Conservation (phyloP, 139 green algal species). For the Auxenochlorella protothecoides region DNA sequence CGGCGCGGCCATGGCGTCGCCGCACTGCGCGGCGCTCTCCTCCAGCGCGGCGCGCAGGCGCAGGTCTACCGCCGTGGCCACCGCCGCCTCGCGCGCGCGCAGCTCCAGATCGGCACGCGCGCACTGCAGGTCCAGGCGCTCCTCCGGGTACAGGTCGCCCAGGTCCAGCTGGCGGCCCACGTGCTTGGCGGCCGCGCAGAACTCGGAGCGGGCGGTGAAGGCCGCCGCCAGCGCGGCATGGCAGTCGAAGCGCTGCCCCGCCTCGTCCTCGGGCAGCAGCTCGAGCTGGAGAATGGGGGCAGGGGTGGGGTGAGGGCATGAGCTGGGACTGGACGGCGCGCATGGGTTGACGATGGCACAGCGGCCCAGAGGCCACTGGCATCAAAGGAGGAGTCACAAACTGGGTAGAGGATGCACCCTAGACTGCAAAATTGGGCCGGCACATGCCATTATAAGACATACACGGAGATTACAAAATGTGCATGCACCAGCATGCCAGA, state of each 20-base stretch:
- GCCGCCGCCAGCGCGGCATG: slow-evolving; percentile 6
- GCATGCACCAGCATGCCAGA: too few relatives aligned
- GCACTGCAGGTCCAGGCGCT: slow-evolving; percentile 30
- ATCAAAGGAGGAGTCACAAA: too few relatives aligned
- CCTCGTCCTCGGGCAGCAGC: slow-evolving; percentile 16
- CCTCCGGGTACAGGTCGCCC: not conserved
- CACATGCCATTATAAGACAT: too few relatives aligned
- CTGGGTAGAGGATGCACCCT: too few relatives aligned
- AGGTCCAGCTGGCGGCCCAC: slow-evolving; percentile 12
- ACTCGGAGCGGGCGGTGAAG: not conserved
- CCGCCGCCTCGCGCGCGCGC: slow-evolving; percentile 25
- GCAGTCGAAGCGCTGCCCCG: slow-evolving; percentile 4
- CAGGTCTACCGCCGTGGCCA: slow-evolving; percentile 23
- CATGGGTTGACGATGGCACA: too few relatives aligned
- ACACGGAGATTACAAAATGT: too few relatives aligned
- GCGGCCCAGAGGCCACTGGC: too few relatives aligned
- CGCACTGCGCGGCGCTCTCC: too few relatives aligned
- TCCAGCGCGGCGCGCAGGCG: slow-evolving; percentile 1
- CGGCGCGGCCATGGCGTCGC: too few relatives aligned
- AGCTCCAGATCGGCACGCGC: slow-evolving; percentile 43
- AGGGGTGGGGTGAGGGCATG: not conserved
- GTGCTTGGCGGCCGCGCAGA: too few relatives aligned
- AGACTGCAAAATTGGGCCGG: too few relatives aligned
- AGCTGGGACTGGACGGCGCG: too few relatives aligned
- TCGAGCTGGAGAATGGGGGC: slow-evolving; percentile 19